These are phyloP conservation scores for Cystobasidium onofrii DNA, from an alignment of 768 basidiomycete genomes.

Conservation along the genomic window DNA sequence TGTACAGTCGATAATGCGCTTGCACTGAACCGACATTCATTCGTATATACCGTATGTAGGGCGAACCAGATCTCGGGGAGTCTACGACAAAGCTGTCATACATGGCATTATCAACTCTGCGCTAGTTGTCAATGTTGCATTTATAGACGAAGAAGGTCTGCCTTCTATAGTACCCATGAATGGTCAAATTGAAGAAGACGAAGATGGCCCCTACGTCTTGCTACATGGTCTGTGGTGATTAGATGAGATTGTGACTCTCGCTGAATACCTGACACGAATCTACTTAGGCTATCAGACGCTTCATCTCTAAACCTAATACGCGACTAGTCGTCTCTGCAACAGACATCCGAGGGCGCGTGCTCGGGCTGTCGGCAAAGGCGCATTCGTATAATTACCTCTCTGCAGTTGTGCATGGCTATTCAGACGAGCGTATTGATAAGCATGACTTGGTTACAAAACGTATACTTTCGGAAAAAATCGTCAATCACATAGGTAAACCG, in stretches of 20 bases:
- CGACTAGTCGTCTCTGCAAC: conserved; percentile 8
- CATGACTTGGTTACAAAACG: neutral
- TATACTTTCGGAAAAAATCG: neutral
- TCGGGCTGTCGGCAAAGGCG: neutral
- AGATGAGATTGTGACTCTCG: neutral
- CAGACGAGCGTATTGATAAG: neutral
- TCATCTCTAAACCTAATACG: conserved; percentile 12
- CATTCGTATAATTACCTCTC: conserved; percentile 4
- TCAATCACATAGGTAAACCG: neutral
- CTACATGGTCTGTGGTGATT: neutral
- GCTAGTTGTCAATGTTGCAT: conserved; percentile 4
- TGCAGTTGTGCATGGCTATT: conserved; percentile 3
- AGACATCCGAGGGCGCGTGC: neutral
- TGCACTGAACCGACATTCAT: no score
- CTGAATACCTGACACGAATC: neutral
- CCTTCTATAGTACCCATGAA: conserved; percentile 3
- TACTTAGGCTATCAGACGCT: conserved; percentile 10
- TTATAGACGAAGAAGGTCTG: conserved; percentile 11
- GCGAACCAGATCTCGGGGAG: neutral
- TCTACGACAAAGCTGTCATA: neutral
- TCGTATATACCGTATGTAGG: no score
- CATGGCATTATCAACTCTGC: conserved; percentile 14
- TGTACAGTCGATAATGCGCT: neutral
- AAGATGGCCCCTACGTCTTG: neutral
- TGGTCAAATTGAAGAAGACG: conserved; percentile 2